These are phyloP conservation scores for Francoa sonchifolia DNA, from an alignment of 441 rosid species.

Conservation along the genomic window DNA sequence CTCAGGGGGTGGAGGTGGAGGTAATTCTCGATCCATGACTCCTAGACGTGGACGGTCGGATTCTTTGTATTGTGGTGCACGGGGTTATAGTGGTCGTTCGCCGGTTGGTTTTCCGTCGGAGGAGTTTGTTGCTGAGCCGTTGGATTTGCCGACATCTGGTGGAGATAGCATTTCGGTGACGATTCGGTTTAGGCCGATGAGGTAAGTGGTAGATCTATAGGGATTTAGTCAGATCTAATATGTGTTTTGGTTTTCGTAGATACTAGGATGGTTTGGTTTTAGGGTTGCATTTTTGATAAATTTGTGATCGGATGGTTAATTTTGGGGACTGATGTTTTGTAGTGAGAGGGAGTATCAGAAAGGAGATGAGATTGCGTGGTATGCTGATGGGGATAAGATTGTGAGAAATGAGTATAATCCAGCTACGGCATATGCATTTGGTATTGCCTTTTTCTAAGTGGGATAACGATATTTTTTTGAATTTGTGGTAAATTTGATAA, in stretches of 20 bases:
- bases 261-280: constrained; percentile 5
- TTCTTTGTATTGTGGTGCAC: constrained; percentile 27
- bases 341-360: constrained; percentile 89
- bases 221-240: constrained; percentile 38
- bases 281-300: too few relatives aligned
- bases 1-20: constrained; percentile 31
- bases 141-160: constrained; percentile 51
- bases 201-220: constrained; percentile 72
- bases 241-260: constrained; percentile 7
- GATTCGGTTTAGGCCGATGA: constrained; percentile 89
- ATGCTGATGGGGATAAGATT: constrained; percentile 82
- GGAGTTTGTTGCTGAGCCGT: constrained; percentile 54
- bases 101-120: constrained; percentile 52
- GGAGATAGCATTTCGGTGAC: constrained; percentile 96
- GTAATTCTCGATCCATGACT: constrained; percentile 69
- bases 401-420: constrained; percentile 85
- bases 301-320: constrained; percentile 4
- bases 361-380: constrained; percentile 98
- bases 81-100: constrained; percentile 28
- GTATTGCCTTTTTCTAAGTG: constrained; percentile 24
- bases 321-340: constrained; percentile 11
- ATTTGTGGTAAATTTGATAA: not conserved
- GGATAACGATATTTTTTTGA: not conserved
- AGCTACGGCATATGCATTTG: constrained; percentile 81
- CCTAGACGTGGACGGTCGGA: constrained; percentile 54